Conservation (phyloP, 352 stramenopile genomes). For the Globisporangium iwayamae region DNA sequence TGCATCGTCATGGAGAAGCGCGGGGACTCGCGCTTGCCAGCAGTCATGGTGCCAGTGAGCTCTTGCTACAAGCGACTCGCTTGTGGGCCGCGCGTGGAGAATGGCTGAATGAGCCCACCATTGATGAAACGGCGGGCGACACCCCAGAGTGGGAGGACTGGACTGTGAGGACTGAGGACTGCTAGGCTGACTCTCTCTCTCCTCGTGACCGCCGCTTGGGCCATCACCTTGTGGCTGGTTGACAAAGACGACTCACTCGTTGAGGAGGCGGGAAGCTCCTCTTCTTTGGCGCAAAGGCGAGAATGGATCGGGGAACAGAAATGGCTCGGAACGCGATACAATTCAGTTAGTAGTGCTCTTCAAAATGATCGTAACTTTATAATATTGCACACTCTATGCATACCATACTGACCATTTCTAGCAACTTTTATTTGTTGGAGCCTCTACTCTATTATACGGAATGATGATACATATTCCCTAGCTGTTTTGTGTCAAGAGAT, state of each 20-base stretch:
- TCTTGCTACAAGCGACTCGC: background rate
- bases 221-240: background rate
- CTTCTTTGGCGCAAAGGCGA: background rate
- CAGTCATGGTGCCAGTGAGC: background rate
- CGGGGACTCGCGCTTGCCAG: constrained; percentile 10
- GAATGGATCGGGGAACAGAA: too few relatives aligned
- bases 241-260: background rate
- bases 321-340: too few relatives aligned
- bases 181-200: background rate
- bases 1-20: constrained; percentile 18
- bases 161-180: background rate
- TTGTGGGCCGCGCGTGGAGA: background rate
- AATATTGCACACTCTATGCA: too few relatives aligned
- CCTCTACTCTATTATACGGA: too few relatives aligned
- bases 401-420: too few relatives aligned
- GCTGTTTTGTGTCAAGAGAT: too few relatives aligned
- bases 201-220: background rate
- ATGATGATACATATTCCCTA: too few relatives aligned
- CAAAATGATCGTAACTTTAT: too few relatives aligned
- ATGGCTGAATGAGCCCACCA: background rate
- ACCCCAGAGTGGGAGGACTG: background rate
- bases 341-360: too few relatives aligned
- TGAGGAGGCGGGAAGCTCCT: background rate
- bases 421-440: too few relatives aligned
- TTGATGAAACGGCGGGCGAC: background rate